Evolutionary conservation across 1,139 yeast genomes (phyloP).

Genomic region (Suhomyces taliae): DNA sequence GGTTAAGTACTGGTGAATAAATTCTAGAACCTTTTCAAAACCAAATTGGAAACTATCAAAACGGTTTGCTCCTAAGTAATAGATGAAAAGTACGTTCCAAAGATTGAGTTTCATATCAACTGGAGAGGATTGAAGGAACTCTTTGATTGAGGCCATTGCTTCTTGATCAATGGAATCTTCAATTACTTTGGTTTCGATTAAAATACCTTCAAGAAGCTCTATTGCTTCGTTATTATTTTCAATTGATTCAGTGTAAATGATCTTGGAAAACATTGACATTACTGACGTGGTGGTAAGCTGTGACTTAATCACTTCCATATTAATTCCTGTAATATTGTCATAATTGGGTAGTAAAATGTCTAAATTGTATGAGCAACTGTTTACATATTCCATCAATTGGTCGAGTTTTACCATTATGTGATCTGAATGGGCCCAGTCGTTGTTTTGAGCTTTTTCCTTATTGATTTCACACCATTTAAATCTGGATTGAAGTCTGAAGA

Average conservation of each 20-base stretch:
- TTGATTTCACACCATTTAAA: conserved; percentile 39
- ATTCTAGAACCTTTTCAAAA: conserved; percentile 48
- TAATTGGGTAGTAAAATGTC: conserved; percentile 43
- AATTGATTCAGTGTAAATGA: conserved; percentile 43
- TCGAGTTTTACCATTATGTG: conserved; percentile 26
- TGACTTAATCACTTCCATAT: conserved; percentile 48
- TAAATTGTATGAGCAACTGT: conserved; percentile 10
- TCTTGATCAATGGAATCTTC: conserved; percentile 15
- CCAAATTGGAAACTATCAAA: conserved; percentile 50
- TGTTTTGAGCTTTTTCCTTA: conserved; percentile 31
- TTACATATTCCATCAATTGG: conserved; percentile 18
- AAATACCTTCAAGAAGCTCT: conserved; percentile 54
- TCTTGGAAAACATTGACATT: conserved; percentile 61
- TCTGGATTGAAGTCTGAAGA: conserved; percentile 16
- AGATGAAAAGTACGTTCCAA: conserved; percentile 73
- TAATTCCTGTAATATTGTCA: conserved; percentile 59
- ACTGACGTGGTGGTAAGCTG: conserved; percentile 71
- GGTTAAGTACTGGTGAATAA: conserved; percentile 40
- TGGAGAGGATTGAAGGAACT: conserved; percentile 62
- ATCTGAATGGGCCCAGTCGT: conserved; percentile 32
- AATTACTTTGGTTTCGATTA: conserved; percentile 20
- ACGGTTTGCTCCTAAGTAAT: conserved; percentile 49
- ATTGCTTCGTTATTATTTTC: conserved; percentile 49
- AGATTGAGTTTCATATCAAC: conserved; percentile 66
- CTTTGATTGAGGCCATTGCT: conserved; percentile 48